Percentiles rank a stretch among this genome's conserved stretches.
Evolutionary conservation across 2,329 filamentous ascomycete species (phyloP).

Genomic region (Sclerotinia spermophila): DNA sequence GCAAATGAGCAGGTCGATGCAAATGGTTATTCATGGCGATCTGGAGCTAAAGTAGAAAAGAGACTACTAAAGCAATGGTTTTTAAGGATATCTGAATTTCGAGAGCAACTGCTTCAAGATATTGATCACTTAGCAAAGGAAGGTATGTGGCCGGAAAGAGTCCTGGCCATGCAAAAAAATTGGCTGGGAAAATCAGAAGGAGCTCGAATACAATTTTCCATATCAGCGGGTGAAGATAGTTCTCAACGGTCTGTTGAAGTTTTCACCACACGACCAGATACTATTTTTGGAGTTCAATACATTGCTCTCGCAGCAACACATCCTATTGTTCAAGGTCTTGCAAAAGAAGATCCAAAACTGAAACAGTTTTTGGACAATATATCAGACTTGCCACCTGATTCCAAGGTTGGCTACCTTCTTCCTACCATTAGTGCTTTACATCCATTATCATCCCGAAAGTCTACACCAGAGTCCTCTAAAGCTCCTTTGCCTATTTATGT

Average conservation of each 20-base stretch:
- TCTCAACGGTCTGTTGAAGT: slow-evolving; percentile 53
- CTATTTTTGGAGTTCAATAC: slow-evolving; percentile 83
- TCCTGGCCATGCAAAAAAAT: slow-evolving; percentile 78
- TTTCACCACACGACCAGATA: slow-evolving; percentile 83
- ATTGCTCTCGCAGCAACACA: slow-evolving; percentile 73
- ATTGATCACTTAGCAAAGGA: slow-evolving; percentile 61
- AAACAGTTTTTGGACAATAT: slow-evolving; percentile 66
- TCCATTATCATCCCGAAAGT: slow-evolving; percentile 57
- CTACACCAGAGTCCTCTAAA: slow-evolving; percentile 49
- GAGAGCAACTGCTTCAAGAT: slow-evolving; percentile 67
- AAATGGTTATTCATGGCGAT: slow-evolving; percentile 81
- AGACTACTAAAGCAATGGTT: slow-evolving; percentile 84
- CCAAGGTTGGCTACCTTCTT: slow-evolving; percentile 66
- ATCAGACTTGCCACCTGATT: slow-evolving; percentile 50
- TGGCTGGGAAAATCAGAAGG: slow-evolving; percentile 82
- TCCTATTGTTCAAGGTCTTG: slow-evolving; percentile 60
- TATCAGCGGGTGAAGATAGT: slow-evolving; percentile 40
- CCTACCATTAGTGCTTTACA: slow-evolving; percentile 59
- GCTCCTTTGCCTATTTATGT: slow-evolving; percentile 70
- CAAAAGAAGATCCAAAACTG: slow-evolving; percentile 57
- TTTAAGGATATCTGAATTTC: slow-evolving; percentile 75
- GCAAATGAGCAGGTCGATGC: slow-evolving; percentile 93
- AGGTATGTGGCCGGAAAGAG: slow-evolving; percentile 75
- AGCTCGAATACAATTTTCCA: slow-evolving; percentile 66
- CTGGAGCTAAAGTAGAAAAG: slow-evolving; percentile 79